Base-by-base conservation (phyloP, 1,284 basidiomycete genomes). In the Exobasidium rhododendri region DNA sequence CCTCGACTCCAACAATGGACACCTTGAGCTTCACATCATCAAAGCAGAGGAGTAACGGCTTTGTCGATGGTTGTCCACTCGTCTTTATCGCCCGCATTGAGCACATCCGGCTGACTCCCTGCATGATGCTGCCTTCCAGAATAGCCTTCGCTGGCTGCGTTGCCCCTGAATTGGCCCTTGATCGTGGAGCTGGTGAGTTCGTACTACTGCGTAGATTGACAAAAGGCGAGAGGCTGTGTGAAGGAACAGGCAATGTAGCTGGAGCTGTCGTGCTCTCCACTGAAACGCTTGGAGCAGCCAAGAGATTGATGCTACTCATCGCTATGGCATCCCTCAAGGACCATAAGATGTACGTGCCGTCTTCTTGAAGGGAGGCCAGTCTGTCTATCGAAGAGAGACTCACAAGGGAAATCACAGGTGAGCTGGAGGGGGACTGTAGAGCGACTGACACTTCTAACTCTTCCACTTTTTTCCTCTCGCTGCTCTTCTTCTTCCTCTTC, bases 311-410 rank as follows among this genome's bases (percentile, higher is more conserved):
- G 28, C 65, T 58, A 64, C 65, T 66, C 30, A 65, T 47, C 49
- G 61, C 53, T 3, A 53, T 40, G n/a, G 63, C 70, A 43, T 65
- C 64, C 4, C 49, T 13, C 3, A 68, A 17, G 2, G 65, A 69
- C 70, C 70, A 71, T 14, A 66, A 11, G 0, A 63, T 66, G 29
- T 69, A 53, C 6, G 28, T 46, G 3, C 70, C 70, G 5, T 67
- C 68, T n/a, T 64, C 61, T 29, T 71, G 70, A 1, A 68, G 57
- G 5, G 64, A 61, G 2, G 67, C 32, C 22, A 71, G 17, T 44
- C 20, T 40, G 35, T 40, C 35, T n/a, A n/a, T n/a, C 10, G 35
- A 40, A 10, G 10, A 17, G 7, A 40, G 7, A 7, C 35, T 40
- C 17, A 10, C 10, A 10, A 40, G 17, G 7, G 35, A 7, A 40